Percentiles rank a stretch among this genome's conserved stretches.
phyloP scores from a whole-genome alignment of 1,284 basidiomycete species.

The Pholiota adiposa region DNA sequence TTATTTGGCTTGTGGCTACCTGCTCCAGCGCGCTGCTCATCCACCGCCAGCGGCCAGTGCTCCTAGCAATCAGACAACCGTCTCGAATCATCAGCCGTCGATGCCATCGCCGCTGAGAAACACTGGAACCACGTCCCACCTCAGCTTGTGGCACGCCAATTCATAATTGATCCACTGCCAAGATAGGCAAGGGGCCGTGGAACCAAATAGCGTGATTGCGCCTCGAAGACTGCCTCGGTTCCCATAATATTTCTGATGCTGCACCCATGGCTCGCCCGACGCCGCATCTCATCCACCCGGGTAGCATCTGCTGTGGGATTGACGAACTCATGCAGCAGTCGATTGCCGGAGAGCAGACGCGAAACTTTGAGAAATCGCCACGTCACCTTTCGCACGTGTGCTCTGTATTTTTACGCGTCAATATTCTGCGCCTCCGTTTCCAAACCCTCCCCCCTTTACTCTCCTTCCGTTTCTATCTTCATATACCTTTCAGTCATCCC shows the following conservation, averaged over 20 bases:
- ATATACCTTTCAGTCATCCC: slow-evolving; percentile 23
- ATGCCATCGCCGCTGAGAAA: not conserved
- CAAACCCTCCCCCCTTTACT: slow-evolving; percentile 13
- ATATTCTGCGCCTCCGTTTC: slow-evolving; percentile 4
- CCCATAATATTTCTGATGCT: slow-evolving; percentile 4
- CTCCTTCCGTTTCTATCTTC: slow-evolving; percentile 18
- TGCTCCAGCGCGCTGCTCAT: not conserved
- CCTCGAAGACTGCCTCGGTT: slow-evolving; percentile 15
- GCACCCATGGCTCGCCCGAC: slow-evolving; percentile 8
- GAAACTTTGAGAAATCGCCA: slow-evolving; percentile 31
- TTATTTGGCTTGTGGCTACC: slow-evolving; percentile 25
- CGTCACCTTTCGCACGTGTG: slow-evolving; percentile 44
- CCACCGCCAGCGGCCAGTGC: not conserved
- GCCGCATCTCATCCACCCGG: slow-evolving; percentile 11
- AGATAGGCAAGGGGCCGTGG: slow-evolving; percentile 22
- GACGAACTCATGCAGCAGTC: slow-evolving; percentile 6
- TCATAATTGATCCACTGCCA: slow-evolving; percentile 2
- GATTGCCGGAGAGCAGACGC: slow-evolving; percentile 17
- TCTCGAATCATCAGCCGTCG: not conserved
- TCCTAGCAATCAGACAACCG: not conserved
- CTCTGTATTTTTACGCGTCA: slow-evolving; percentile 25
- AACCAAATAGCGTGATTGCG: slow-evolving; percentile 26
- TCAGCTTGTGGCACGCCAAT: not conserved
- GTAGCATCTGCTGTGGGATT: slow-evolving; percentile 13
- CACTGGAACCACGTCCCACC: not conserved